Percentiles rank a stretch among this genome's conserved stretches.
phyloP scores from a whole-genome alignment of 139 green algal genomes.

The Picocystis salinarum region DNA sequence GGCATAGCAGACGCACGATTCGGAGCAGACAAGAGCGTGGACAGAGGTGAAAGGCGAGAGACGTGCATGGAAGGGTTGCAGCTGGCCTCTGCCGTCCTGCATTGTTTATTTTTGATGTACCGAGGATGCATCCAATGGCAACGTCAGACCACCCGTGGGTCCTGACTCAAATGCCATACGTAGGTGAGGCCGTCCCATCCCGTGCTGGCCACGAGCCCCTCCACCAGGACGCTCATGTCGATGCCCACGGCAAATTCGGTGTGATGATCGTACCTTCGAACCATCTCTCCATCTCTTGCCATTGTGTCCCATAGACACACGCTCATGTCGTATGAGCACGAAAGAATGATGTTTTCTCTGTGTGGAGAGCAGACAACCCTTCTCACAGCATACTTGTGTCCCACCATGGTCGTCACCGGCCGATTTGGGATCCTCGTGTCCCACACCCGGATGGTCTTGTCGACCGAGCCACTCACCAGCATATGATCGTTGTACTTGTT shows the following conservation, averaged over 20 bases:
- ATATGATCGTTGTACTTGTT: conserved; percentile 88
- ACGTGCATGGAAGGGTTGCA: no score
- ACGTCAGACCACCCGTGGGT: no score
- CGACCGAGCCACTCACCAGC: conserved; percentile 49
- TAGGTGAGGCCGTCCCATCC: conserved; percentile 59
- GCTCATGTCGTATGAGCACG: conserved; percentile 86
- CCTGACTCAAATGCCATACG: conserved; percentile 31
- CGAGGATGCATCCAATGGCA: no score
- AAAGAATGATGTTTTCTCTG: conserved; percentile 47
- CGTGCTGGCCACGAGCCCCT: conserved; percentile 61
- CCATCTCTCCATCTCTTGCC: conserved; percentile 38
- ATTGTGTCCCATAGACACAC: conserved; percentile 80
- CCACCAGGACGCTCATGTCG: conserved; percentile 57
- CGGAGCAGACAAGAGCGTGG: no score
- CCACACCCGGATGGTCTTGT: conserved; percentile 75
- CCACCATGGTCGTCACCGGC: conserved; percentile 36
- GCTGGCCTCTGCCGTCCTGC: no score
- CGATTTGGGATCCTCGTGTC: conserved; percentile 16
- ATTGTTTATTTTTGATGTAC: no score
- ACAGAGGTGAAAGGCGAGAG: no score
- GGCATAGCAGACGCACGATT: no score
- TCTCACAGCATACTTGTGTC: conserved; percentile 76
- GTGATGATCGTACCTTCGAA: conserved; percentile 61
- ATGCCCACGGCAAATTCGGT: conserved; percentile 60
- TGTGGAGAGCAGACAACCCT: conserved; percentile 77